Percentiles rank a stretch among this genome's conserved stretches.
Conservation (phyloP, 1,284 basidiomycete genomes). For the Kwoniella shivajii region DNA sequence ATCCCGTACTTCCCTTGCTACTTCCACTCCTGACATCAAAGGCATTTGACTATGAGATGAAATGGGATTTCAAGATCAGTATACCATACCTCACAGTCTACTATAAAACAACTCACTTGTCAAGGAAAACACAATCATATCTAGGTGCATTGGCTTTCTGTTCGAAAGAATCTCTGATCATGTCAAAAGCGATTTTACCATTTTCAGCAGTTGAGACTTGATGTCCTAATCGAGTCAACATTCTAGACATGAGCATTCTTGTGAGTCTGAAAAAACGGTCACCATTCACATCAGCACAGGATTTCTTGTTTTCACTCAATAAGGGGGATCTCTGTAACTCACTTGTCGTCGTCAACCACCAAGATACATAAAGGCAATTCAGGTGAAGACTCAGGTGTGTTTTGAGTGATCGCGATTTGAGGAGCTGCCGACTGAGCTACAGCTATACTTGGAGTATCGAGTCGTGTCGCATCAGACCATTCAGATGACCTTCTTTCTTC, state of each 20-base stretch:
- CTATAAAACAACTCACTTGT: constrained; percentile 60
- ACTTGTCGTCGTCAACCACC: constrained; percentile 56
- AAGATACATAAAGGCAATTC: constrained; percentile 45
- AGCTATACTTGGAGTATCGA: not conserved
- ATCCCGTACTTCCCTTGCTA: constrained; percentile 66
- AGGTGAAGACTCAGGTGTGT: constrained; percentile 9
- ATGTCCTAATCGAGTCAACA: constrained; percentile 77
- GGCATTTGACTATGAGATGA: constrained; percentile 58
- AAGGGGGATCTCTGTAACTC: constrained; percentile 24
- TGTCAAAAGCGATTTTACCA: constrained; percentile 74
- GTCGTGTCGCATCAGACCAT: constrained; percentile 16
- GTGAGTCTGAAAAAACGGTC: constrained; percentile 63
- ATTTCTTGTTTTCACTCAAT: not conserved
- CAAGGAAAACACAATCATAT: constrained; percentile 76
- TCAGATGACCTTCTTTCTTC: constrained; percentile 16
- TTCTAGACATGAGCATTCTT: constrained; percentile 76
- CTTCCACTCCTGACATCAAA: constrained; percentile 73
- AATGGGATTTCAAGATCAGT: not conserved
- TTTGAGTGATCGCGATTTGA: not conserved
- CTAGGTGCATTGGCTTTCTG: constrained; percentile 35
- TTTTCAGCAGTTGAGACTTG: constrained; percentile 81
- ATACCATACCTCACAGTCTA: not conserved
- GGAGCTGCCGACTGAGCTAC: not conserved
- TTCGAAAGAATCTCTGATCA: constrained; percentile 57
- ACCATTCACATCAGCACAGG: not conserved